Evolutionary conservation across 331 rosid species (phyloP).

Genomic region (Stylosanthes scabra): DNA sequence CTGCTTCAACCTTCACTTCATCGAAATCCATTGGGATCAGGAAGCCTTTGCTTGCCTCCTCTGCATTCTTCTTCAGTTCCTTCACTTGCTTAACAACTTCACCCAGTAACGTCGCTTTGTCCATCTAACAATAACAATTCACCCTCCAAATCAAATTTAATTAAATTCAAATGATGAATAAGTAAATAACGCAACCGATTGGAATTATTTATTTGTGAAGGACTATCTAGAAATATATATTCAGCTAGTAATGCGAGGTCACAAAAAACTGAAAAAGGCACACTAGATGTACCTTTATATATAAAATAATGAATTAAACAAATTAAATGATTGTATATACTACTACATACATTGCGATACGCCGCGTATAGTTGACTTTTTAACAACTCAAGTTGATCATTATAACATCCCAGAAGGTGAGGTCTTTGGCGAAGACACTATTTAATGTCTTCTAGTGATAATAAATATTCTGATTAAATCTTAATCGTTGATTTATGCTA

Average conservation of each 20-base stretch:
- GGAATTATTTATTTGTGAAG: too few species aligned
- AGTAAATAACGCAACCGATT: background rate
- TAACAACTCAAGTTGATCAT: conserved; percentile 23
- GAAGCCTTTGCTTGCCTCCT: conserved; percentile 61
- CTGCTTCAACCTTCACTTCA: conserved; percentile 64
- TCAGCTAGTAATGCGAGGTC: background rate
- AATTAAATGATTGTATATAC: too few species aligned
- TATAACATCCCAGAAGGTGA: too few species aligned
- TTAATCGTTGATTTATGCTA: too few species aligned
- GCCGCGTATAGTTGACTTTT: conserved; percentile 41
- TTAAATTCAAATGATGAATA: too few species aligned
- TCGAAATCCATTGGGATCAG: conserved; percentile 63
- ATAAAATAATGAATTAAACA: background rate
- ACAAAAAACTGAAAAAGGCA: background rate
- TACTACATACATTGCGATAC: background rate
- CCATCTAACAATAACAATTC: conserved; percentile 49
- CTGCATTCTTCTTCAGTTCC: conserved; percentile 66
- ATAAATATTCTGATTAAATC: too few species aligned
- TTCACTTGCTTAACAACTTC: conserved; percentile 66
- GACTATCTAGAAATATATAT: background rate
- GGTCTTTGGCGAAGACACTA: too few species aligned
- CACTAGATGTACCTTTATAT: background rate
- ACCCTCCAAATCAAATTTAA: too few species aligned
- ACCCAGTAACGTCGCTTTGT: conserved; percentile 76
- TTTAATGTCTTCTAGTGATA: too few species aligned